Conservation (phyloP, 805 yeast genomes). For the Metschnikowia santaceciliae region DNA sequence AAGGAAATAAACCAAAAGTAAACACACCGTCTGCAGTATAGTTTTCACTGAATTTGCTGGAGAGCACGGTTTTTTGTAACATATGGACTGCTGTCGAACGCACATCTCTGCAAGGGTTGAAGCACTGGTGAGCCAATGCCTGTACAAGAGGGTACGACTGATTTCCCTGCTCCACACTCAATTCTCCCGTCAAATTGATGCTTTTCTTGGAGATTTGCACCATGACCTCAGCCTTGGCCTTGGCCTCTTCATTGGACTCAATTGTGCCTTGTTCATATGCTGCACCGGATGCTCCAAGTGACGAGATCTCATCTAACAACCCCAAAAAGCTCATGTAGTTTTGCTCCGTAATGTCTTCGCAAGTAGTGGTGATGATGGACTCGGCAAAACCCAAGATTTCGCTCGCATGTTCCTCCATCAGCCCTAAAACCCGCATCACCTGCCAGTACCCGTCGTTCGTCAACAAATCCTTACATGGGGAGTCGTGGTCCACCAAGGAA, state of each 20-base stretch:
- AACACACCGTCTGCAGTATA: slow-evolving; percentile 54
- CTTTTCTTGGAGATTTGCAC: slow-evolving; percentile 60
- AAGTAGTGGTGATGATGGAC: slow-evolving; percentile 29
- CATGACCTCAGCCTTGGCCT: slow-evolving; percentile 39
- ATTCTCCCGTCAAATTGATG: slow-evolving; percentile 53
- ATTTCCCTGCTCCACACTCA: slow-evolving; percentile 37
- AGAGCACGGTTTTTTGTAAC: slow-evolving; percentile 51
- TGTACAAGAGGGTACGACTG: slow-evolving; percentile 63
- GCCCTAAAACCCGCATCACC: slow-evolving; percentile 45
- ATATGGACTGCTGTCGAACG: slow-evolving; percentile 60
- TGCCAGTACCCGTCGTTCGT: slow-evolving; percentile 50
- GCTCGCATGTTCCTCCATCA: slow-evolving; percentile 39
- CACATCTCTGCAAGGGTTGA: slow-evolving; percentile 80
- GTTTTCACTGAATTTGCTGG: slow-evolving; percentile 33
- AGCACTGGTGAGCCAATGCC: slow-evolving; percentile 84
- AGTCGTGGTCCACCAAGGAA: slow-evolving; percentile 42
- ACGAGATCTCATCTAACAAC: slow-evolving; percentile 71
- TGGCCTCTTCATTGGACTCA: slow-evolving; percentile 41
- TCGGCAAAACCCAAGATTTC: slow-evolving; percentile 48
- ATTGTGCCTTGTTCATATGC: slow-evolving; percentile 56
- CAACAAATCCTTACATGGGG: slow-evolving; percentile 34
- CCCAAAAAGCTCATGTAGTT: slow-evolving; percentile 69
- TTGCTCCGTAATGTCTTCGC: slow-evolving; percentile 37
- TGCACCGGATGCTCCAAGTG: slow-evolving; percentile 76
- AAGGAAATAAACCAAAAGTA: slow-evolving; percentile 72